Percentiles rank a stretch among this genome's conserved stretches.
Evolutionary conservation across 2,329 filamentous ascomycete genomes (phyloP).

Genomic region (Trichoderma lentiforme): DNA sequence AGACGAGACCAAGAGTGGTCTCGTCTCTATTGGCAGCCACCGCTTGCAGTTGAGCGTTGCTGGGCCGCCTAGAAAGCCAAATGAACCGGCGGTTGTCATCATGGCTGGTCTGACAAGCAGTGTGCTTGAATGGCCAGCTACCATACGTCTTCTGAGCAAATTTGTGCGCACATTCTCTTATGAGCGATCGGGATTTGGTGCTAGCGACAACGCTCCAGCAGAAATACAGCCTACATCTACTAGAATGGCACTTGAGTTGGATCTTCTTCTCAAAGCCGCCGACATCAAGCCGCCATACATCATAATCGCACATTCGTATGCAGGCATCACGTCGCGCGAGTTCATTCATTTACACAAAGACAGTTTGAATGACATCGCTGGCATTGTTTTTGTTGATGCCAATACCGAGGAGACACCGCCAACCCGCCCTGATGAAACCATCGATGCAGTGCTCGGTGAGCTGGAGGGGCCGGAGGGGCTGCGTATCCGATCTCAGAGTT

Average conservation of each 20-base stretch:
- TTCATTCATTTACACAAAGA: not conserved
- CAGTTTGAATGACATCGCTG: not conserved
- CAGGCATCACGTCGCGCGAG: not conserved
- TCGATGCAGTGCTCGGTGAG: not conserved
- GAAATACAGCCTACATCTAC: not conserved
- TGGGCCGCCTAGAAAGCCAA: not conserved
- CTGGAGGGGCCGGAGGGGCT: not conserved
- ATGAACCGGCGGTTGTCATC: not conserved
- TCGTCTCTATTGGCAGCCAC: not conserved
- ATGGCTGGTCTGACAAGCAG: not conserved
- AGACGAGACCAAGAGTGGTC: not conserved
- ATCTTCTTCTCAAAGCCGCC: not conserved
- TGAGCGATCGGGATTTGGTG: not conserved
- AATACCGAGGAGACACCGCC: not conserved
- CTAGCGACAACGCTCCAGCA: not conserved
- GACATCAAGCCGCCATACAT: not conserved
- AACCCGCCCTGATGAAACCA: not conserved
- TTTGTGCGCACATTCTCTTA: not conserved
- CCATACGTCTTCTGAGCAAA: not conserved
- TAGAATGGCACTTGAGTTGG: not conserved
- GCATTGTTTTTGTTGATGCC: not conserved
- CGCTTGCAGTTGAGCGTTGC: not conserved
- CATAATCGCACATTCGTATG: not conserved
- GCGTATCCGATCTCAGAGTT: not conserved
- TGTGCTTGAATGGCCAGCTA: not conserved